Evolutionary conservation across 768 basidiomycete species (phyloP).

Genomic region (Russula lepida): DNA sequence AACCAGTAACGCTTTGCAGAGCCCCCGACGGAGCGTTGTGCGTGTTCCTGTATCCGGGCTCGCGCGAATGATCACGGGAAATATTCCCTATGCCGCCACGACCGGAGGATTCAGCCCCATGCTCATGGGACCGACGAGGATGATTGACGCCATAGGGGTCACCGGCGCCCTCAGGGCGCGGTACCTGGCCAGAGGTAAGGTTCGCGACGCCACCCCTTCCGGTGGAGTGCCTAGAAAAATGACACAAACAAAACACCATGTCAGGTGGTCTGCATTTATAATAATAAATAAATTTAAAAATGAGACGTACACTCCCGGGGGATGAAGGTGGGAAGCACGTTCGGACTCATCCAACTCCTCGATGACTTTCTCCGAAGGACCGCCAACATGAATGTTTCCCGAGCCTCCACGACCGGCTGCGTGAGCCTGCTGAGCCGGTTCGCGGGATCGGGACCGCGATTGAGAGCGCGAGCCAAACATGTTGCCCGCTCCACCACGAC

Average conservation of each 20-base stretch:
- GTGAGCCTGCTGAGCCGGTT: slow-evolving; percentile 35
- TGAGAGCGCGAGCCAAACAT: slow-evolving; percentile 27
- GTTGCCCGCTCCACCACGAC: slow-evolving; percentile 61
- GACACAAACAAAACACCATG: slow-evolving; percentile 6
- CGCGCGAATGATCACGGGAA: slow-evolving; percentile 24
- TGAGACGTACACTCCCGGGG: slow-evolving; percentile 34
- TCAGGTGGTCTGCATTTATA: neutral
- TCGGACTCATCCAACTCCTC: slow-evolving; percentile 32
- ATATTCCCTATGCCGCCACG: slow-evolving; percentile 62
- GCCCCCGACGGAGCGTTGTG: slow-evolving; percentile 13
- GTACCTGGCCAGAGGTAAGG: slow-evolving; percentile 30
- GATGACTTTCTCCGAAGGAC: slow-evolving; percentile 18
- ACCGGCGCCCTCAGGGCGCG: slow-evolving; percentile 21
- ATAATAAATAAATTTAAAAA: neutral
- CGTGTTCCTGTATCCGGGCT: slow-evolving; percentile 23
- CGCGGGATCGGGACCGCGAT: slow-evolving; percentile 44
- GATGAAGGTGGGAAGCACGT: slow-evolving; percentile 26
- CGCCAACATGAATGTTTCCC: slow-evolving; percentile 44
- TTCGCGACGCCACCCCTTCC: slow-evolving; percentile 67
- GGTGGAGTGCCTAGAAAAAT: slow-evolving; percentile 42
- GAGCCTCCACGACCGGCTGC: slow-evolving; percentile 57
- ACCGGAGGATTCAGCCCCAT: slow-evolving; percentile 37
- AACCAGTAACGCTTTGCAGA: slow-evolving; percentile 3
- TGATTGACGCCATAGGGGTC: slow-evolving; percentile 3
- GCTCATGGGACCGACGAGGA: slow-evolving; percentile 3